Evolutionary conservation across 192 early-diverging fungal genomes (phyloP).

Genomic region (Umbelopsis ramanniana): DNA sequence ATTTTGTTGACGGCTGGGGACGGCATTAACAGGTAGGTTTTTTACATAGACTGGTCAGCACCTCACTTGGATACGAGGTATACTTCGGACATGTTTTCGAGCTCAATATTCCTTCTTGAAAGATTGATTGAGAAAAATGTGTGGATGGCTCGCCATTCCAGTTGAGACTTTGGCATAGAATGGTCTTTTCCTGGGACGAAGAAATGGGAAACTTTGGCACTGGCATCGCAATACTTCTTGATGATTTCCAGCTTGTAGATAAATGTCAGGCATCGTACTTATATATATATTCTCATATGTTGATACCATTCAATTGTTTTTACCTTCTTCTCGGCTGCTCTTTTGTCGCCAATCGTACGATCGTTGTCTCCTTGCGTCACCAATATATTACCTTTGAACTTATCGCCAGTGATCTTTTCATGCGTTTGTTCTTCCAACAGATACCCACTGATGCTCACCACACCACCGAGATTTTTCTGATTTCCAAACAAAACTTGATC

Average conservation of each 20-base stretch:
- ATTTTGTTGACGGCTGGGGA: slow-evolving; percentile 43
- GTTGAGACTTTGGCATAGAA: slow-evolving; percentile 60
- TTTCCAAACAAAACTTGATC: slow-evolving; percentile 64
- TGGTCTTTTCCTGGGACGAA: slow-evolving; percentile 65
- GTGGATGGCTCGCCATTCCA: slow-evolving; percentile 69
- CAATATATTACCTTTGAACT: slow-evolving; percentile 48
- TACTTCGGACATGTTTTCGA: slow-evolving; percentile 72
- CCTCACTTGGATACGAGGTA: slow-evolving; percentile 48
- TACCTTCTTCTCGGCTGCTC: slow-evolving; percentile 44
- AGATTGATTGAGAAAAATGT: slow-evolving; percentile 62
- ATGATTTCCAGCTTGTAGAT: slow-evolving; percentile 18
- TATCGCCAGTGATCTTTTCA: slow-evolving; percentile 27
- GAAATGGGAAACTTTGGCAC: slow-evolving; percentile 35
- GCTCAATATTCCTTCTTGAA: slow-evolving; percentile 48
- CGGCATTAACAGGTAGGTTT: neutral
- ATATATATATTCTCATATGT: neutral
- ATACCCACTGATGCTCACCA: slow-evolving; percentile 67
- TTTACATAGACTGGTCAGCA: neutral
- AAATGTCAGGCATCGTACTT: neutral
- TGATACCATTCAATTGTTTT: neutral
- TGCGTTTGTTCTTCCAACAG: slow-evolving; percentile 47
- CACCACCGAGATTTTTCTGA: slow-evolving; percentile 49
- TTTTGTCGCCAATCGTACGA: slow-evolving; percentile 39
- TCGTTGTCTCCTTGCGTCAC: slow-evolving; percentile 68
- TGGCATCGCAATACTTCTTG: slow-evolving; percentile 35